Conservation (phyloP, 768 basidiomycete species). For the Termitomyces sp. region DNA sequence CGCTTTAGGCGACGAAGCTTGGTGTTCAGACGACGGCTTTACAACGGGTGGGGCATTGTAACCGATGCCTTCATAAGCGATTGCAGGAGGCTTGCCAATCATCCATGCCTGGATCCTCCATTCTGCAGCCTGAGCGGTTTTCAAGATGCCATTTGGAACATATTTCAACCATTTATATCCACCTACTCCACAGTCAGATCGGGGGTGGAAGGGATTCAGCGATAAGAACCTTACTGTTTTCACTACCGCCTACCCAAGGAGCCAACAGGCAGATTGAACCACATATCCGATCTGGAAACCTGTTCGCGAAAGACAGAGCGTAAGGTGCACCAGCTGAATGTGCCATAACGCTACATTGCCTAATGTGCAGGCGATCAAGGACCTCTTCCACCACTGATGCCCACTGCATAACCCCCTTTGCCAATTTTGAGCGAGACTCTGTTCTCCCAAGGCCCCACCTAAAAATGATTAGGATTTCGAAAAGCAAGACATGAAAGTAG, state of each 20-base stretch:
- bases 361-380: constrained; percentile 72
- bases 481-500: neutral
- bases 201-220: constrained; percentile 1
- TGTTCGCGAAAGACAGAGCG: constrained; percentile 83
- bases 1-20: constrained; percentile 22
- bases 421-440: constrained; percentile 58
- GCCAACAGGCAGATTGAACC: constrained; percentile 88
- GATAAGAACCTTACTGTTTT: constrained; percentile 59
- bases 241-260: constrained; percentile 93
- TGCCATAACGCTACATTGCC: constrained; percentile 84
- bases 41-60: constrained; percentile 47
- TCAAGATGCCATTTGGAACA: constrained; percentile 87
- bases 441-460: constrained; percentile 95
- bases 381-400: constrained; percentile 87
- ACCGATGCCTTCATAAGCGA: constrained; percentile 83
- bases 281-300: constrained; percentile 64
- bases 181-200: constrained; percentile 32
- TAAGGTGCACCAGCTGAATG: constrained; percentile 97
- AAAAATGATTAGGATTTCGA: constrained; percentile 14
- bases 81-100: constrained; percentile 90
- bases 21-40: constrained; percentile 17
- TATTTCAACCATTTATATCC: constrained; percentile 97
- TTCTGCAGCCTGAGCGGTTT: constrained; percentile 94
- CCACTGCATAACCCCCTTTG: constrained; percentile 87
- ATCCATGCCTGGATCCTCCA: constrained; percentile 98